Percentiles rank a stretch among this genome's conserved stretches.
These are phyloP conservation scores for Talaromyces funiculosus DNA, from an alignment of 2,329 filamentous ascomycete species.

Conservation along the genomic window DNA sequence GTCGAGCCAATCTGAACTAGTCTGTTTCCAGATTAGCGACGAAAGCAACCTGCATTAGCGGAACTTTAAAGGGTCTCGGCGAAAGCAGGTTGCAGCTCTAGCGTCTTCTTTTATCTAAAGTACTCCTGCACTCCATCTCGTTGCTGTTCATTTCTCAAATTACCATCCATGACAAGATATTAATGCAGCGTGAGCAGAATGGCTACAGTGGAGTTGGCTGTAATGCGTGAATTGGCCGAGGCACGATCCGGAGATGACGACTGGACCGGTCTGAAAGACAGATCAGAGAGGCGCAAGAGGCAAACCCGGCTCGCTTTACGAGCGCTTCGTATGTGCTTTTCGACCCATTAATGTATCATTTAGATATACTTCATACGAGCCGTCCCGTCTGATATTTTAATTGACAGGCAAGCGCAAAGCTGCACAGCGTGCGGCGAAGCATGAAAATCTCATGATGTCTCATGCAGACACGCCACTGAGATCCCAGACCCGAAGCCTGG, in stretches of 20 bases:
- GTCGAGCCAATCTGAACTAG: too few species aligned
- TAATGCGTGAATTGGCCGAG: slow-evolving; percentile 6
- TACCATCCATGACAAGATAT: background rate
- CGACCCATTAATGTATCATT: too few species aligned
- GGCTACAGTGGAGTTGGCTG: background rate
- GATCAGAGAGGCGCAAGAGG: slow-evolving; percentile 14
- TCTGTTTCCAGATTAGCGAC: background rate
- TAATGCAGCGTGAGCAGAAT: background rate
- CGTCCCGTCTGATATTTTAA: background rate
- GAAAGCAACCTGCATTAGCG: slow-evolving; percentile 9
- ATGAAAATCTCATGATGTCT: background rate
- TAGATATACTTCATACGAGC: background rate
- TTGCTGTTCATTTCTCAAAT: background rate
- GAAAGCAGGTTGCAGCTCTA: slow-evolving; percentile 3
- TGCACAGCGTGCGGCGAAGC: background rate
- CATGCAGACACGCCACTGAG: background rate
- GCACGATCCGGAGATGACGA: slow-evolving; percentile 9
- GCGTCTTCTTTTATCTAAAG: background rate
- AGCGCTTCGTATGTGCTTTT: slow-evolving; percentile 15
- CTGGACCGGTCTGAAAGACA: slow-evolving; percentile 16
- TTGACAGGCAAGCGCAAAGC: slow-evolving; percentile 5
- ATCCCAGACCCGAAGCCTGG: background rate
- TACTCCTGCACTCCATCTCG: background rate
- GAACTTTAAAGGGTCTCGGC: background rate
- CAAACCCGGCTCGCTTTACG: slow-evolving; percentile 20